These are phyloP conservation scores for Metroxylon sagu DNA, from an alignment of 176 grass and related monocot species.

Conservation along the genomic window DNA sequence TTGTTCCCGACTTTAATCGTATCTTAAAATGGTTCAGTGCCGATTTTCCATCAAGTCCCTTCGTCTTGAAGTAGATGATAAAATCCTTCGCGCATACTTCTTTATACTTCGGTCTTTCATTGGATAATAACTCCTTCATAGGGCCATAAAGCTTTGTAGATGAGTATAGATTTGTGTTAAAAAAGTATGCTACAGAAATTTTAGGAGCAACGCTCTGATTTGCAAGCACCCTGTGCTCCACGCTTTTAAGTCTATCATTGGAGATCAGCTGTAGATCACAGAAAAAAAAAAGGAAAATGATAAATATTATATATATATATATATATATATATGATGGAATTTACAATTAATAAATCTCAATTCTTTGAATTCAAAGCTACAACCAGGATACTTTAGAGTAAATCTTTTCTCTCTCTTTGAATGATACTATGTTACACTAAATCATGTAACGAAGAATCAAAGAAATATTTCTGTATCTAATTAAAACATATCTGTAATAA, in stretches of 20 bases:
- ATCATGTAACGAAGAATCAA: too few species aligned
- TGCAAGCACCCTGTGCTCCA: conserved; percentile 51
- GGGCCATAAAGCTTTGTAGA: conserved; percentile 26
- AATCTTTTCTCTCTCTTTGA: too few species aligned
- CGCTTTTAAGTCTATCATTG: conserved; percentile 45
- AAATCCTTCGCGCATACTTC: conserved; percentile 31
- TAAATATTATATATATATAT: too few species aligned
- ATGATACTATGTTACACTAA: too few species aligned
- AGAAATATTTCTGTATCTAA: background rate
- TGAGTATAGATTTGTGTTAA: background rate
- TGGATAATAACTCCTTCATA: conserved; percentile 18
- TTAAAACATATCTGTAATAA: too few species aligned
- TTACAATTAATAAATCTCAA: too few species aligned
- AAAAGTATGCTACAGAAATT: conserved; percentile 43
- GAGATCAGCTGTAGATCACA: conserved; percentile 27
- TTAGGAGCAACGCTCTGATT: conserved; percentile 7
- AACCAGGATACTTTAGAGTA: too few species aligned
- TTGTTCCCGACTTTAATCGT: background rate
- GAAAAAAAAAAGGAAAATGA: background rate
- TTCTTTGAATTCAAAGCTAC: too few species aligned
- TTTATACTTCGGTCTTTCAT: conserved; percentile 16
- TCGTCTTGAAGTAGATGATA: conserved; percentile 13
- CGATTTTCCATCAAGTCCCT: conserved; percentile 41
- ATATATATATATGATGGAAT: too few species aligned
- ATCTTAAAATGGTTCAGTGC: conserved; percentile 32